A percentile compares a stretch with the other conserved stretches of the same genome.
These are phyloP conservation scores for Juglanconis juglandina DNA, from an alignment of 2,329 filamentous ascomycete species.

Conservation along the genomic window DNA sequence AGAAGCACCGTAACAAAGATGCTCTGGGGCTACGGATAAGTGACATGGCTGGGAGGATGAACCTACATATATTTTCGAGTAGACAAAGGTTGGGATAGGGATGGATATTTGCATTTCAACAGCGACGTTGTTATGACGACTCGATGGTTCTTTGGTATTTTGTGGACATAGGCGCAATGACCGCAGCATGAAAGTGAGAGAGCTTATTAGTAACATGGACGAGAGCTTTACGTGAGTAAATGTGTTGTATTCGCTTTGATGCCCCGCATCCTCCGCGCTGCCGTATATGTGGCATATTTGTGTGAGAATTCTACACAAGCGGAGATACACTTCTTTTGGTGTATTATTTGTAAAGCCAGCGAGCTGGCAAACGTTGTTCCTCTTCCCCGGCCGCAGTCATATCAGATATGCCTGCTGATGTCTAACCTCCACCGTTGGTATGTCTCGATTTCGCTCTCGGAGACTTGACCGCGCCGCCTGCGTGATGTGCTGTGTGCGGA, in stretches of 20 bases:
- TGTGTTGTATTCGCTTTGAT: conserved; percentile 1
- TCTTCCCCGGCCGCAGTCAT: background rate
- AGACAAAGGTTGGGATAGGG: no score
- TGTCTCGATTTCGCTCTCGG: conserved; percentile 2
- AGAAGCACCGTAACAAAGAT: no score
- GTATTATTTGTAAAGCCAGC: conserved; percentile 1
- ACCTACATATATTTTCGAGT: no score
- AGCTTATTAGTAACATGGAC: no score
- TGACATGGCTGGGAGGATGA: no score
- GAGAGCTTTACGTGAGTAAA: background rate
- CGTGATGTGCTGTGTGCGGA: background rate
- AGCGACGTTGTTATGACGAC: no score
- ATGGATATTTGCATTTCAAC: no score
- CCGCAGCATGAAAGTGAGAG: no score
- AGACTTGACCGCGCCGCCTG: conserved; percentile 7
- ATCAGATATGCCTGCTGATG: conserved; percentile 3
- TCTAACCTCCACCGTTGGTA: conserved; percentile 8
- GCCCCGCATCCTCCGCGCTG: background rate
- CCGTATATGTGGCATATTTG: background rate
- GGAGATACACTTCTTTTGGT: background rate
- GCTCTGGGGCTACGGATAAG: no score
- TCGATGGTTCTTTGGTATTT: no score
- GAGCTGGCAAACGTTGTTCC: background rate
- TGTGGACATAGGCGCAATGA: no score
- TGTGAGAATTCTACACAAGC: background rate